Percentiles rank a stretch among this genome's conserved stretches.
These are phyloP conservation scores for Microdochium nivale DNA, from an alignment of 2,329 filamentous ascomycete genomes.

Conservation along the genomic window DNA sequence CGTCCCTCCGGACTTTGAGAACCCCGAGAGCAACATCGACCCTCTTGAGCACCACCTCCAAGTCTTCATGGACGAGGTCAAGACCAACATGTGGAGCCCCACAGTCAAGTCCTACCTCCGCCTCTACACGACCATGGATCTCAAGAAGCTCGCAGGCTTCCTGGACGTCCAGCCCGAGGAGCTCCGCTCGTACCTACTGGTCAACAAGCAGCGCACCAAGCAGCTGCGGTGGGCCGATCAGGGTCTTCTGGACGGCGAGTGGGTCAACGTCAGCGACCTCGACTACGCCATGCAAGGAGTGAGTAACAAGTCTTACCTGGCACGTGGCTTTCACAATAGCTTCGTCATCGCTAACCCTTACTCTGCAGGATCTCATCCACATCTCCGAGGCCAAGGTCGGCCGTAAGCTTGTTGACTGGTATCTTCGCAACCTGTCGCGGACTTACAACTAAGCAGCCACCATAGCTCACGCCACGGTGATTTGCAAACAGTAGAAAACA, in stretches of 20 bases:
- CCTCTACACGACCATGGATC: conserved; percentile 98
- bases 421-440: conserved; percentile 90
- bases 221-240: conserved; percentile 92
- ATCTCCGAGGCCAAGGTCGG: conserved; percentile 98
- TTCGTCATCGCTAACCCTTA: conserved; percentile 11
- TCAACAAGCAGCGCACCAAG: conserved; percentile 98
- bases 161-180: conserved; percentile 95
- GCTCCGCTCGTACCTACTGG: conserved; percentile 83
- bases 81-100: conserved; percentile 97
- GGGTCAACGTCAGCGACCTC: conserved; percentile 87
- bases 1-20: conserved; percentile 94
- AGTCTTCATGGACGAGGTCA: conserved; percentile 99
- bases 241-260: conserved; percentile 82
- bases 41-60: conserved; percentile 93
- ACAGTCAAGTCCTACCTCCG: conserved; percentile 98
- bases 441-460: conserved; percentile 60
- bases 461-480: too few relatives aligned
- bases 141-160: conserved; percentile 96
- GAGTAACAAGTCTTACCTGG: conserved; percentile 30
- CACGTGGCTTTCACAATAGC: background rate
- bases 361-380: conserved; percentile 78
- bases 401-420: conserved; percentile 96
- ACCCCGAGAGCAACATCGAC: conserved; percentile 91
- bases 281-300: conserved; percentile 95
- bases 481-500: too few relatives aligned